Base-by-base conservation (phyloP, 495 filamentous ascomycete genomes). In the Trichodelitschia bisporula region DNA sequence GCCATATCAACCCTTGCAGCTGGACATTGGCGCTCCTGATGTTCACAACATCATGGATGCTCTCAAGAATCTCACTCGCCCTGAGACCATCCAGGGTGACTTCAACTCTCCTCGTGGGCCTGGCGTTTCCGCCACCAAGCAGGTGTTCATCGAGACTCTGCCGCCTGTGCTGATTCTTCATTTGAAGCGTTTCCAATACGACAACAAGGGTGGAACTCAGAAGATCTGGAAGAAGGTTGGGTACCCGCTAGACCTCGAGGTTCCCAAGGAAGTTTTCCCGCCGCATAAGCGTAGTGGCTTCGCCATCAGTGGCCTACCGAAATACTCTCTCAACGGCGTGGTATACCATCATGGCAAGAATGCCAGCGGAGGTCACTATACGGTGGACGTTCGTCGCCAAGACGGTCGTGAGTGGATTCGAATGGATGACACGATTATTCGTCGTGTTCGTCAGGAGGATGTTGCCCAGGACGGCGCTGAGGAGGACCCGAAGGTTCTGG, bases 211-310 rank as follows among this genome's bases (percentile, higher is more conserved):
- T 27, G 80, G 82, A 9, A 89, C 82, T 1, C 76, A 91, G 43
- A 97, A 97, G 52, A 90, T 95, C 36, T 95, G 84, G 84, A 97
- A 93, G 58, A 84, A 82, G 52, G 60, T 97, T 40, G 84, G 78
- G 20, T 95, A 97, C 42, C 86, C 86, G 0, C 58, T 95, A 10
- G 80, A 92, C 41, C 63, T 95, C 21, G 86, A 92, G 46, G 79
- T 97, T 38, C 86, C 86, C 1, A 71, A 71, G 17, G 89, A 95
- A 45, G 72, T 86, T n/a, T 75, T 97, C 48, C 72, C 78, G 3
- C 64, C 67, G 13, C 61, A 68, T 34, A 72, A 66, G 40, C 67
- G 82, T 26, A 71, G 68, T 33, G 56, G 53, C 3, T 51, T 74
- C 37, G 54, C 64, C 19, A 54, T 57, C 12, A 66, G 73, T 20